Base-by-base conservation (phyloP, 2,329 filamentous ascomycete species). In the Acephala macrosclerotiorum region DNA sequence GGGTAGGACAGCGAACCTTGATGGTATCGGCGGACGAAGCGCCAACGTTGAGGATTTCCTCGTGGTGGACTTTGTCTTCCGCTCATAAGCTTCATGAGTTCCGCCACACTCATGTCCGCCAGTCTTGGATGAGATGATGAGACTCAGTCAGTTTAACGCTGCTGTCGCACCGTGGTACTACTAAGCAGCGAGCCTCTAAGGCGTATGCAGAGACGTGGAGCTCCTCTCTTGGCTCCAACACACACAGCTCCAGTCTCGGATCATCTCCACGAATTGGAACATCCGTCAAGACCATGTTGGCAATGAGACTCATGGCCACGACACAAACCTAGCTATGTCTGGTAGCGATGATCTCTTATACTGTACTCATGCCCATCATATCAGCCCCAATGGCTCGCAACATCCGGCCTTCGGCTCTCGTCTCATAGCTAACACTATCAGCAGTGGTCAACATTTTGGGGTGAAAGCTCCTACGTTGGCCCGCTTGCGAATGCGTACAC, bases 351-450 rank as follows among this genome's bases (percentile, higher is more conserved):
- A 90, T 88, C 73, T 91, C 89, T 8, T 89, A 89, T 33, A 91
- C 87, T 0, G 89, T 91, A 36, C 86, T 89, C 89, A 91, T 91
- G 16, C 88, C 88, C 1, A 91, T 88, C n/a, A 90, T 79, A 73
- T 91, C 88, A n/a, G 87, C 88, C 7, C 89, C 88, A 7, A 90
- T 77, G 57, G 80, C 80, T 45, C 81, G 81, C 66, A 91, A 79
- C 83, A 90, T 84, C 20, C 87, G 83, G 73, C 87, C 89, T 74
- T 90, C 88, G 0, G 87, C 87, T 66, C 88, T 80, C 1, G 88
- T 90, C 74, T 90, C 88, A 73, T 89, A 90, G 45, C 70, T 72
- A 61, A 64, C 20, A 45, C 5, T 53, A 58, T 69, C 55, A 71
- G 65, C 61, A 51, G 33, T 18, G 38, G 35, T 14, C 40, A 22